Conservation (phyloP, 2,329 filamentous ascomycete species). For the Penicillium sp. region DNA sequence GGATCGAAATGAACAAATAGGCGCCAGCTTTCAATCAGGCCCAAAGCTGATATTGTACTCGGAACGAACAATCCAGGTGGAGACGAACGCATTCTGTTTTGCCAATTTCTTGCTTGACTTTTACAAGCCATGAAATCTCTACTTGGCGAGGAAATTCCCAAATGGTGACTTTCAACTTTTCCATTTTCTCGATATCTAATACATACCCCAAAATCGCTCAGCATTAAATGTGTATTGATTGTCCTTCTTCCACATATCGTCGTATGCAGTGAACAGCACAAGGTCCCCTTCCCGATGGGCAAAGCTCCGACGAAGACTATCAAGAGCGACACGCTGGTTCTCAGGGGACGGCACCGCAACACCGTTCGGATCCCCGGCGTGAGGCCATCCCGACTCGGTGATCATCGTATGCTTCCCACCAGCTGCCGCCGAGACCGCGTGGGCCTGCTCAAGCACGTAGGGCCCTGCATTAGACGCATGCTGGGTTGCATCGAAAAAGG, state of each 20-base stretch:
- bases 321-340: constrained; percentile 62
- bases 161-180: background rate
- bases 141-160: too few relatives aligned
- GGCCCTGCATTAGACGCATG: constrained; percentile 56
- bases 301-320: constrained; percentile 59
- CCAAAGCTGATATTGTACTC: too few relatives aligned
- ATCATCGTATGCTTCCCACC: constrained; percentile 62
- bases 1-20: too few relatives aligned
- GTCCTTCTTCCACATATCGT: constrained; percentile 72
- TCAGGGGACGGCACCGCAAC: constrained; percentile 60
- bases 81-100: too few relatives aligned
- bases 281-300: constrained; percentile 37
- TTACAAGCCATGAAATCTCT: too few relatives aligned
- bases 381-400: constrained; percentile 82
- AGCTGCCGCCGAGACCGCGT: constrained; percentile 40
- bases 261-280: constrained; percentile 72
- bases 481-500: constrained; percentile 69
- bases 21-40: too few relatives aligned
- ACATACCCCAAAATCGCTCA: constrained; percentile 72
- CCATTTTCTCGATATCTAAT: constrained; percentile 2
- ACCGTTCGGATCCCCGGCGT: constrained; percentile 59
- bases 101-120: too few relatives aligned
- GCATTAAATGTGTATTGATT: constrained; percentile 58
- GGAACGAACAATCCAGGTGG: too few relatives aligned
- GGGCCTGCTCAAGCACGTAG: constrained; percentile 57